Percentiles rank a stretch among this genome's conserved stretches.
Evolutionary conservation across 139 green algal species (phyloP).

Genomic region (Haematococcus lacustris): DNA sequence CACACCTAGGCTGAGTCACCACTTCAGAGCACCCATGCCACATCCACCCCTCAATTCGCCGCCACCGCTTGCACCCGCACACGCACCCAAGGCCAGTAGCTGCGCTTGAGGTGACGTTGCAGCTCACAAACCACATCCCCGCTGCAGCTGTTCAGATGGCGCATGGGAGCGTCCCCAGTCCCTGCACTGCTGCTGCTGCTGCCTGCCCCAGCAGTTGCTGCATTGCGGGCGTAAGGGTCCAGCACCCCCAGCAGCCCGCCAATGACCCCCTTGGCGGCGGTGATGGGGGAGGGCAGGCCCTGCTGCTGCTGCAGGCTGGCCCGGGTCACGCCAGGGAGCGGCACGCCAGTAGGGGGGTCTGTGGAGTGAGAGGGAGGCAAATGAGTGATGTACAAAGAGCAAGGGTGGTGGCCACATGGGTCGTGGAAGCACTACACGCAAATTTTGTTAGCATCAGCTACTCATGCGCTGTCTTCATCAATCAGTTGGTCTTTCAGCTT

Average conservation of each 20-base stretch:
- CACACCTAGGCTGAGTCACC: too few relatives aligned
- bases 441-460: not conserved
- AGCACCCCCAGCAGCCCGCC: not conserved
- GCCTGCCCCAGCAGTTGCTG: not conserved
- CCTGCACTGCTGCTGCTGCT: not conserved
- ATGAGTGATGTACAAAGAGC: not conserved
- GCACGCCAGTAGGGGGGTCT: not conserved
- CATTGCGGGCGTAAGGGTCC: too few relatives aligned
- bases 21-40: too few relatives aligned
- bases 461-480: not conserved
- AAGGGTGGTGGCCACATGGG: not conserved
- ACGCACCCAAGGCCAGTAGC: too few relatives aligned
- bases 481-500: not conserved
- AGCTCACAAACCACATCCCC: not conserved
- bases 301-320: not conserved
- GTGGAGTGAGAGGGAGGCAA: not conserved
- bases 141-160: conserved; percentile 4
- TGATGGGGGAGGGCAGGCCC: not conserved
- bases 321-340: not conserved
- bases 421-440: not conserved
- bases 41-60: too few relatives aligned
- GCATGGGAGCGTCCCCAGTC: not conserved
- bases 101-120: too few relatives aligned
- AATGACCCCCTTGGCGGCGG: not conserved
- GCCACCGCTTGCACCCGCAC: too few relatives aligned